Percentiles rank a stretch among this genome's conserved stretches.
Evolutionary conservation across 2,329 filamentous ascomycete species (phyloP).

Genomic region (Phialemoniopsis sp.): DNA sequence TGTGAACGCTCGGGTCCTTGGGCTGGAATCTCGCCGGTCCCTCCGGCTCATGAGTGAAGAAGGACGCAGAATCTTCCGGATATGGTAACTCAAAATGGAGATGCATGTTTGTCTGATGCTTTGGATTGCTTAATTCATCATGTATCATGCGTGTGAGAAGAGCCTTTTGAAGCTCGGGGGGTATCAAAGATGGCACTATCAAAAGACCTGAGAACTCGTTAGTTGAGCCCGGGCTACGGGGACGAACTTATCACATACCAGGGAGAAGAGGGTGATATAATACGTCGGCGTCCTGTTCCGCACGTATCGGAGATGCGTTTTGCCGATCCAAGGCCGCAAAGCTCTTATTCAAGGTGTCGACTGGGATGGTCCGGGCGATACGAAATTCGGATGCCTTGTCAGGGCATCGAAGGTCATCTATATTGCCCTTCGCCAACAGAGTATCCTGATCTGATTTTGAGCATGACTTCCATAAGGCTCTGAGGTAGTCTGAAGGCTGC

Average conservation of each 20-base stretch:
- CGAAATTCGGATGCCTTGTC: slow-evolving; percentile 25
- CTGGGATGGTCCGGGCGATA: no score
- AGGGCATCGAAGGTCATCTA: slow-evolving; percentile 45
- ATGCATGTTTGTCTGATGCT: slow-evolving; percentile 77
- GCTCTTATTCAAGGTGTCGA: no score
- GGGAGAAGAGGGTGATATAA: slow-evolving; percentile 65
- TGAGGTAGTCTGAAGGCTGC: slow-evolving; percentile 68
- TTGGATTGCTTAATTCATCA: slow-evolving; percentile 61
- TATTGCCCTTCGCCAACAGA: slow-evolving; percentile 47
- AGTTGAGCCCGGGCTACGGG: not conserved
- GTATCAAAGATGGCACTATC: slow-evolving; percentile 71
- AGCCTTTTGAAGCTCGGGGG: slow-evolving; percentile 60
- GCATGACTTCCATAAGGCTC: slow-evolving; percentile 70
- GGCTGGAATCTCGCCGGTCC: slow-evolving; percentile 55
- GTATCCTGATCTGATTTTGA: slow-evolving; percentile 53
- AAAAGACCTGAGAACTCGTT: slow-evolving; percentile 59
- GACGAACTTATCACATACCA: slow-evolving; percentile 41
- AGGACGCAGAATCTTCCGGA: slow-evolving; percentile 6
- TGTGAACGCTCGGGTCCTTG: slow-evolving; percentile 70
- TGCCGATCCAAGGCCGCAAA: no score
- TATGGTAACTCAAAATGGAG: slow-evolving; percentile 28
- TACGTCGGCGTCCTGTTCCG: slow-evolving; percentile 38
- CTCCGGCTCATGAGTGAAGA: slow-evolving; percentile 6
- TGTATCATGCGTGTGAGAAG: slow-evolving; percentile 68
- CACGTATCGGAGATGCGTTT: no score